phyloP scores from a whole-genome alignment of 2,329 filamentous ascomycete genomes.

The Mycosphaerella arachidis region DNA sequence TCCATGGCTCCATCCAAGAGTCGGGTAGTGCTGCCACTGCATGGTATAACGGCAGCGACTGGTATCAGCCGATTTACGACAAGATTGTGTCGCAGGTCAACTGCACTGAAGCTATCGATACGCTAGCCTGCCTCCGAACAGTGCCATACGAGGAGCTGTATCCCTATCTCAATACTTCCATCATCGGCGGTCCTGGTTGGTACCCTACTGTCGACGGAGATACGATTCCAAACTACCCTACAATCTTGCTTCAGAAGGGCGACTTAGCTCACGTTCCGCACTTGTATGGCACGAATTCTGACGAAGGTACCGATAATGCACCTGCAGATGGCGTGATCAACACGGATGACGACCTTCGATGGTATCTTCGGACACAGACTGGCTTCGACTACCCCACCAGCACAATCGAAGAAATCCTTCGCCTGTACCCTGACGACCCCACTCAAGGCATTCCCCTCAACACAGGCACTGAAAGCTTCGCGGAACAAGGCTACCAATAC shows the following conservation, averaged over 20 bases:
- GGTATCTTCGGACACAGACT: slow-evolving; percentile 15
- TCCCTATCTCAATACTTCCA: slow-evolving; percentile 20
- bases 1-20: slow-evolving; percentile 45
- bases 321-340: slow-evolving; percentile 53
- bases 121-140: slow-evolving; percentile 57
- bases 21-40: slow-evolving; percentile 30
- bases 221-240: slow-evolving; percentile 50
- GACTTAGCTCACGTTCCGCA: slow-evolving; percentile 59
- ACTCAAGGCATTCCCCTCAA: slow-evolving; percentile 46
- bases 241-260: slow-evolving; percentile 51
- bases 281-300: slow-evolving; percentile 59
- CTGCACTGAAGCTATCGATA: slow-evolving; percentile 18
- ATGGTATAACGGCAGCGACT: slow-evolving; percentile 19
- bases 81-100: slow-evolving; percentile 45
- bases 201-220: slow-evolving; percentile 52
- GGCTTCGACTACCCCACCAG: slow-evolving; percentile 20
- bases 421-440: slow-evolving; percentile 49
- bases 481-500: slow-evolving; percentile 43
- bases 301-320: slow-evolving; percentile 60
- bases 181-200: slow-evolving; percentile 28
- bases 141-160: slow-evolving; percentile 27
- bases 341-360: slow-evolving; percentile 24
- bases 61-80: slow-evolving; percentile 58
- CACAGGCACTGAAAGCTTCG: slow-evolving; percentile 34
- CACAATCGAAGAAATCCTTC: slow-evolving; percentile 17